Conservation (phyloP, 2,329 filamentous ascomycete species). For the Metarhizium humberi region DNA sequence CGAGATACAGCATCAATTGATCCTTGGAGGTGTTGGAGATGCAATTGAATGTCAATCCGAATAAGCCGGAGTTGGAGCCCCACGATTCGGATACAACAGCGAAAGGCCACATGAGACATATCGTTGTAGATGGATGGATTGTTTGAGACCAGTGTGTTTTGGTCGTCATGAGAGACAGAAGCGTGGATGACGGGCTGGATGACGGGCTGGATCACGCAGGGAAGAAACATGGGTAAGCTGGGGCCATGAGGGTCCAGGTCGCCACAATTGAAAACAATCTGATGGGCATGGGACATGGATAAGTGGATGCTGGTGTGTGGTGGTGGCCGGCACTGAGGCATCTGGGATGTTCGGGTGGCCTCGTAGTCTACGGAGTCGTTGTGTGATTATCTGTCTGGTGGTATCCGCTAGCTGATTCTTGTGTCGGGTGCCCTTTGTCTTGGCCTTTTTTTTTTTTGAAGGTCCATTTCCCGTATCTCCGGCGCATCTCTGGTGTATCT, state of each 20-base stretch:
- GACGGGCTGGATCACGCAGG: conserved; percentile 3
- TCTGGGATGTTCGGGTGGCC: not conserved
- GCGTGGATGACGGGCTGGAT: not conserved
- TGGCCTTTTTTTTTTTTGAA: not conserved
- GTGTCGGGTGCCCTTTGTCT: no score
- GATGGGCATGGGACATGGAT: conserved; percentile 1
- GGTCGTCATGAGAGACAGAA: conserved; percentile 4
- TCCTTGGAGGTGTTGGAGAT: no score
- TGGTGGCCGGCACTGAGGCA: not conserved
- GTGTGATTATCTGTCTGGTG: not conserved
- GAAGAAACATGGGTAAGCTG: not conserved
- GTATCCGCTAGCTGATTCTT: no score
- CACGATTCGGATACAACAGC: not conserved
- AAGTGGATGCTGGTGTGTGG: not conserved
- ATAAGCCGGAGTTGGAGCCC: no score
- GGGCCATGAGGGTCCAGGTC: not conserved
- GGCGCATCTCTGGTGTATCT: not conserved
- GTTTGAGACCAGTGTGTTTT: not conserved
- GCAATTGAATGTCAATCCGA: no score
- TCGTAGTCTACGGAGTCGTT: no score
- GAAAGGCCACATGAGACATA: not conserved
- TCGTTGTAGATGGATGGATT: not conserved
- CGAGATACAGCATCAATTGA: no score
- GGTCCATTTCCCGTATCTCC: not conserved
- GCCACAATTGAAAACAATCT: not conserved